Base-by-base conservation (phyloP, 129 eudicot genomes). In the Apium graveolens region DNA sequence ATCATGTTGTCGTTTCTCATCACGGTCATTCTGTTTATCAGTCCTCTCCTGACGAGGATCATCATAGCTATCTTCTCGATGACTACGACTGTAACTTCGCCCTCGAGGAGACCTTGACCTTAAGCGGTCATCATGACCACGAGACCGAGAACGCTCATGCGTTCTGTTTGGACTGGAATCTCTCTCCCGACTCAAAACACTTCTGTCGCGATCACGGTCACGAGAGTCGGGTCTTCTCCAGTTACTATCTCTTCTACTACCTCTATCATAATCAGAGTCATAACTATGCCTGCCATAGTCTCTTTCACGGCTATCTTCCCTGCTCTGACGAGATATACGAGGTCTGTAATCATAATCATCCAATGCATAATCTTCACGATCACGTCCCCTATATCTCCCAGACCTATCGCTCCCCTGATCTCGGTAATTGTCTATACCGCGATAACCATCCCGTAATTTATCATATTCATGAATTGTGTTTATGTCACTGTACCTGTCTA, bases 61-160 rank as follows among this genome's bases (percentile, higher is more conserved):
- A 79, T 94, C 97, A 76, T 95, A 90, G 76, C 98, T 95, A 75
- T 90, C 97, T 83, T 95, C 98, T 70, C 97, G 88, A 72, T 91
- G 83, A 86, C 93, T 94, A 71, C 93, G 90, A 75, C 97, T 87
- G 76, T 71, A 93, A 77, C 98, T 94, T 21, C 98, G 84, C 77
- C 97, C 84, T 84, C 94, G 83, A 80, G 98, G 93, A 82, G 98
- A 95, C 80, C 96, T 91, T 44, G 98, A 95, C 86, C 93, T 88
- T 21, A 84, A 77, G 37, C 84, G 90, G 73, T 88, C 97, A 78
- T 91, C 98, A 74, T 74, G 89, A 44, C 93, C 93, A 78, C 85
- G 92, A 80, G 98, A 93, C 48, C 89, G 86, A 41, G 98, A 94
- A 41, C 88, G 96, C 12, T 85, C 93, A 74, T 86, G 92, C 70